Conservation (phyloP, 2,329 filamentous ascomycete species). For the Talaromyces rugulosus region DNA sequence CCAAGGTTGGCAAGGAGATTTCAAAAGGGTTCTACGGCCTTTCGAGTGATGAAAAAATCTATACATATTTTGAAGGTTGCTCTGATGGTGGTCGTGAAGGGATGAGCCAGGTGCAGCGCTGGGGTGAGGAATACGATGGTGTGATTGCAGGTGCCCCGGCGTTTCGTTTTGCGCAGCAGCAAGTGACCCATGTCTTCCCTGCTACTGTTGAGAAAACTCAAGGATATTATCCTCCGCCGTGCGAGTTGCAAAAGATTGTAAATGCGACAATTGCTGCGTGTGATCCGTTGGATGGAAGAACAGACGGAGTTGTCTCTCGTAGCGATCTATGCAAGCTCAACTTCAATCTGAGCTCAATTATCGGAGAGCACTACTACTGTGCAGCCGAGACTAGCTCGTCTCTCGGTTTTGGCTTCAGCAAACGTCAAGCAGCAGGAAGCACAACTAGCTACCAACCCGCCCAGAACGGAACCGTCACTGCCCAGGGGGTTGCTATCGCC, state of each 20-base stretch:
- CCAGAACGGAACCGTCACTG: slow-evolving; percentile 28
- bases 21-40: neutral
- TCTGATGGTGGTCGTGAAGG: slow-evolving; percentile 39
- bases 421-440: neutral
- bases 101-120: slow-evolving; percentile 46
- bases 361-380: slow-evolving; percentile 44
- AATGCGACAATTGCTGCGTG: slow-evolving; percentile 51
- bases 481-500: slow-evolving; percentile 28
- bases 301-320: slow-evolving; percentile 49
- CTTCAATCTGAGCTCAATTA: slow-evolving; percentile 40
- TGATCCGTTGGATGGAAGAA: slow-evolving; percentile 50
- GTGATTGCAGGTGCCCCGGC: slow-evolving; percentile 5
- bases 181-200: slow-evolving; percentile 5
- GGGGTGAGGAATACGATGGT: slow-evolving; percentile 33
- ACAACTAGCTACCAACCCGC: slow-evolving; percentile 19
- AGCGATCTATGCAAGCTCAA: slow-evolving; percentile 43
- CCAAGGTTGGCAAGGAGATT: neutral
- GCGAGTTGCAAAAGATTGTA: slow-evolving; percentile 47
- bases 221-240: neutral
- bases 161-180: slow-evolving; percentile 5
- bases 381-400: slow-evolving; percentile 18
- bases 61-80: slow-evolving; percentile 49
- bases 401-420: slow-evolving; percentile 10
- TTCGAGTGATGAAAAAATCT: neutral
- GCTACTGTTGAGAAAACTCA: neutral